Evolutionary conservation across 495 filamentous ascomycete genomes (phyloP).

Genomic region (Jackrogersella multiformis): DNA sequence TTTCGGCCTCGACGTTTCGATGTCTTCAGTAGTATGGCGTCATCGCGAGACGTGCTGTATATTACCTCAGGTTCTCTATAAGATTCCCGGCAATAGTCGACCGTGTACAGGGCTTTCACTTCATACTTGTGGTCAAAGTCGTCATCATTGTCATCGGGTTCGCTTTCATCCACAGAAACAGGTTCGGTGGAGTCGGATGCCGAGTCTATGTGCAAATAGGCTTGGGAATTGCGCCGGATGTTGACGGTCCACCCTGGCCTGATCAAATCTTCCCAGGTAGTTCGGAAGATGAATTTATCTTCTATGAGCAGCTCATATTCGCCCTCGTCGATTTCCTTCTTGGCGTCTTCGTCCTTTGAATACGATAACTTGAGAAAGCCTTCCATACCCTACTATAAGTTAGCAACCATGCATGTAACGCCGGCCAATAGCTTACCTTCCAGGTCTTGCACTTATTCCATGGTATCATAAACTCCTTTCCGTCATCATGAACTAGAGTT

Average conservation of each 20-base stretch:
- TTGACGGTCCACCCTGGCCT: background rate
- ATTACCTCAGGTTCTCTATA: constrained; percentile 2
- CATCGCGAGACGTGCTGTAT: background rate
- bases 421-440: background rate
- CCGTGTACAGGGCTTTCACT: constrained; percentile 4
- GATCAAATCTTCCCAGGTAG: constrained; percentile 7
- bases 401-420: background rate
- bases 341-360: background rate
- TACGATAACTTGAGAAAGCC: constrained; percentile 5
- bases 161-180: background rate
- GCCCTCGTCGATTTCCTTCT: constrained; percentile 12
- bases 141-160: background rate
- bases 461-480: background rate
- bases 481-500: background rate
- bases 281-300: background rate
- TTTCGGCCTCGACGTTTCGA: background rate
- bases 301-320: background rate
- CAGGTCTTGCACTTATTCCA: constrained; percentile 9
- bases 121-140: constrained; percentile 3
- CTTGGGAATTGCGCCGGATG: constrained; percentile 3
- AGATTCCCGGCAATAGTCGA: constrained; percentile 5
- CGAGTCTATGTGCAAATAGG: background rate
- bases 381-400: constrained; percentile 8
- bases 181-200: background rate
- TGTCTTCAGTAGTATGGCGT: background rate